Evolutionary conservation across 2,329 filamentous ascomycete genomes (phyloP).

Genomic region (Xylaria sp.): DNA sequence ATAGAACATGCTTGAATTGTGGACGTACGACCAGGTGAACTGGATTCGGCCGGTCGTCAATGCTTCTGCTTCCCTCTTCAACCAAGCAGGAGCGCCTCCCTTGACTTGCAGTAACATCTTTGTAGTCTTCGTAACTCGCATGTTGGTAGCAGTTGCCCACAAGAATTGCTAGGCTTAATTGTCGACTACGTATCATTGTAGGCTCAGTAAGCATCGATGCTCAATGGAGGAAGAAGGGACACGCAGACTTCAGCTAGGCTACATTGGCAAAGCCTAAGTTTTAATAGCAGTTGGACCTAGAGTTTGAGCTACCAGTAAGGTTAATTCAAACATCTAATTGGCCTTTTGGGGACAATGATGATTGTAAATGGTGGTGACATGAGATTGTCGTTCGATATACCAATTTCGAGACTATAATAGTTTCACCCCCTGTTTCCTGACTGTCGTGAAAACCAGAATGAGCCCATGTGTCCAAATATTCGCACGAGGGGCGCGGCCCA

Average conservation of each 20-base stretch:
- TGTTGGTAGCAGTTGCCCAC: constrained; percentile 22
- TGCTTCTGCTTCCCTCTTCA: background rate
- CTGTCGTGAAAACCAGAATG: constrained; percentile 16
- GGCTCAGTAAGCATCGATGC: background rate
- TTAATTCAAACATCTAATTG: background rate
- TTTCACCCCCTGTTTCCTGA: constrained; percentile 22
- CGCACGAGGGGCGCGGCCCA: constrained; percentile 31
- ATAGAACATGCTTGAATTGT: constrained; percentile 15
- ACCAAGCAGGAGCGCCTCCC: constrained; percentile 21
- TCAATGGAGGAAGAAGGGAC: constrained; percentile 5
- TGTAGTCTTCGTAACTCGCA: constrained; percentile 3
- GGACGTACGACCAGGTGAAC: background rate
- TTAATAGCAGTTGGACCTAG: background rate
- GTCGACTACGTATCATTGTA: constrained; percentile 6
- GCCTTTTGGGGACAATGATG: background rate
- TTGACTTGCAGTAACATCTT: background rate
- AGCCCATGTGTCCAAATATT: constrained; percentile 33
- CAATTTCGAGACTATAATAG: constrained; percentile 32
- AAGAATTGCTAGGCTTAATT: constrained; percentile 5
- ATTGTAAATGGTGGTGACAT: constrained; percentile 23
- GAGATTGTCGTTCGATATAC: constrained; percentile 30
- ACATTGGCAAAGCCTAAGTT: background rate
- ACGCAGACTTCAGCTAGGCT: background rate
- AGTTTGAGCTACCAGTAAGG: background rate
- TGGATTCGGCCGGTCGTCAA: background rate